phyloP scores from a whole-genome alignment of 2,329 filamentous ascomycete genomes.

The Fusarium xyrophilum region DNA sequence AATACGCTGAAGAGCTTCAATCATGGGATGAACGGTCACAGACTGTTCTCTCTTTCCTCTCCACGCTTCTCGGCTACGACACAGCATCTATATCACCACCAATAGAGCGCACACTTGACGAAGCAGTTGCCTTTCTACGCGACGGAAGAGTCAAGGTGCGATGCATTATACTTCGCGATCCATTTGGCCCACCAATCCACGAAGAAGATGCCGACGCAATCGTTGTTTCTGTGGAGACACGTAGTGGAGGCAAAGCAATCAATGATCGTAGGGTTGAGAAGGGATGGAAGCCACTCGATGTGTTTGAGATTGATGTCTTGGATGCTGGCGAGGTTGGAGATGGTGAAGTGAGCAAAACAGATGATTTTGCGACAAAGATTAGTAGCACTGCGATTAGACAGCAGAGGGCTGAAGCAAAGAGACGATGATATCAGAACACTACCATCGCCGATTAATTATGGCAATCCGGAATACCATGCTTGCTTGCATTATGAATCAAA shows the following conservation, averaged over 20 bases:
- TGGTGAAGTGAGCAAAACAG: constrained; percentile 52
- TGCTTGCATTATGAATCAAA: neutral
- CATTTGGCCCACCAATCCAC: constrained; percentile 89
- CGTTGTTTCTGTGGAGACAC: constrained; percentile 87
- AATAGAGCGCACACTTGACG: constrained; percentile 33
- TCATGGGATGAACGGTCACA: constrained; percentile 78
- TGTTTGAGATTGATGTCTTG: constrained; percentile 90
- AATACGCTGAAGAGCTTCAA: constrained; percentile 81
- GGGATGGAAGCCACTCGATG: constrained; percentile 76
- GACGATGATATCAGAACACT: neutral
- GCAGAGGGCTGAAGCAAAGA: neutral
- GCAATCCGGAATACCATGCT: fast-evolving
- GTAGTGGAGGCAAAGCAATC: constrained; percentile 81
- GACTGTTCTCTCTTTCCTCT: constrained; percentile 75
- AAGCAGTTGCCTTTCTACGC: constrained; percentile 60
- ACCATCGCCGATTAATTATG: neutral
- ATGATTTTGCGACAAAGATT: constrained; percentile 71
- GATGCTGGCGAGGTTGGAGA: constrained; percentile 58
- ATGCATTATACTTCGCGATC: constrained; percentile 85
- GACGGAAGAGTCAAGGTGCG: constrained; percentile 70
- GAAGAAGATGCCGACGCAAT: constrained; percentile 79
- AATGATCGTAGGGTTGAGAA: constrained; percentile 81
- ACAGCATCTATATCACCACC: constrained; percentile 36
- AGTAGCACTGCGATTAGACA: constrained; percentile 56
- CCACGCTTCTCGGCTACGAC: constrained; percentile 61